phyloP scores from a whole-genome alignment of 345 rosid genomes.

The Linum lewisii region DNA sequence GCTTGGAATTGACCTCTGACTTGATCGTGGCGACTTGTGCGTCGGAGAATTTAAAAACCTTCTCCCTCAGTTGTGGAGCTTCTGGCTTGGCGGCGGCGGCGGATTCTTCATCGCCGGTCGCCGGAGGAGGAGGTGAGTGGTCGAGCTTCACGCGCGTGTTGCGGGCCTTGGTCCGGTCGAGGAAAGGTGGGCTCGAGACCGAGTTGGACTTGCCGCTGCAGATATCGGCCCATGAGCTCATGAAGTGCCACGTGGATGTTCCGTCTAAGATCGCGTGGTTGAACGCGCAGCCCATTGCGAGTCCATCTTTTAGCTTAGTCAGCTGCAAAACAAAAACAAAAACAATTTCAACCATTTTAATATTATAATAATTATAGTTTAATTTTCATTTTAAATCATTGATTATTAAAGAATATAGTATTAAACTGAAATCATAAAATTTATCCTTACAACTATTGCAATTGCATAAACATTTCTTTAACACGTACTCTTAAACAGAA shows the following conservation, averaged over 20 bases:
- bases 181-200: conserved; percentile 45
- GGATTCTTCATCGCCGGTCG: conserved; percentile 21
- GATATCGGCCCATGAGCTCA: conserved; percentile 80
- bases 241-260: conserved; percentile 90
- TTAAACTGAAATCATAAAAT: neutral
- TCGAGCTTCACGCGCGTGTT: conserved; percentile 74
- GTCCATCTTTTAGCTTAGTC: conserved; percentile 74
- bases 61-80: conserved; percentile 42
- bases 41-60: conserved; percentile 69
- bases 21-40: conserved; percentile 57
- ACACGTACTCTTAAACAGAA: too few species aligned
- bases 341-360: too few species aligned
- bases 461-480: too few species aligned
- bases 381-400: too few species aligned
- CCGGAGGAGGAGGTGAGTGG: conserved; percentile 36
- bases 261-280: conserved; percentile 92
- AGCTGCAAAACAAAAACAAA: conserved; percentile 29
- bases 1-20: conserved; percentile 41
- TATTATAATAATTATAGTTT: too few species aligned
- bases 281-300: conserved; percentile 86
- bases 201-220: conserved; percentile 39
- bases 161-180: conserved; percentile 70
- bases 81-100: conserved; percentile 10
- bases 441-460: too few species aligned
- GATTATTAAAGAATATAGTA: neutral